Evolutionary conservation across 176 grass and related monocot species (phyloP).

Genomic region (Avena eriantha): DNA sequence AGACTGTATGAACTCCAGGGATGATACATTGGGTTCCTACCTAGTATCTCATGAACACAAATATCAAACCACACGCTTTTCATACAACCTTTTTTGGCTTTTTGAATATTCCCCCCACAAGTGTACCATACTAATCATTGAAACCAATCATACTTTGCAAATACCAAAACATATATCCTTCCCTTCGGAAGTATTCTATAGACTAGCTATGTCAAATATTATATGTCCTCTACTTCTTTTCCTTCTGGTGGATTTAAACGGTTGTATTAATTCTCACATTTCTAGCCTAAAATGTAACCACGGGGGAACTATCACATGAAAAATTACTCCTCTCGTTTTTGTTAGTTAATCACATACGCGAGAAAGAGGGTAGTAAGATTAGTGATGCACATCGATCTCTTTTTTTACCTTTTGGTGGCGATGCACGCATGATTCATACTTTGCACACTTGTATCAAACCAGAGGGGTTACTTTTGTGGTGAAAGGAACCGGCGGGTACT

Average conservation of each 20-base stretch:
- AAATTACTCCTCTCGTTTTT: not conserved
- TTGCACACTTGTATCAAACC: conserved; percentile 33
- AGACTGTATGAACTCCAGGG: not conserved
- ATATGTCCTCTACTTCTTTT: no score
- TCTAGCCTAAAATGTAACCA: not conserved
- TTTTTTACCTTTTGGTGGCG: not conserved
- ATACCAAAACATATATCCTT: not conserved
- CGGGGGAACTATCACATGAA: not conserved
- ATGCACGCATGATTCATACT: conserved; percentile 16
- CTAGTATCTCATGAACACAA: not conserved
- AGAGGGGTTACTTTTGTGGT: conserved; percentile 1
- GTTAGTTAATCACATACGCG: conserved; percentile 10
- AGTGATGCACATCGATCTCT: not conserved
- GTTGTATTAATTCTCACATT: not conserved
- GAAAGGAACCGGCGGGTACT: conserved; percentile 24
- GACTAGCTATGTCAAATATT: not conserved
- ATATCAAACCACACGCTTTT: not conserved
- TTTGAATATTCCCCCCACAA: conserved; percentile 3
- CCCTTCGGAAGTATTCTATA: not conserved
- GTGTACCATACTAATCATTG: not conserved
- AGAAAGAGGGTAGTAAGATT: not conserved
- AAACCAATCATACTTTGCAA: not conserved
- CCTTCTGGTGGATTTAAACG: not conserved
- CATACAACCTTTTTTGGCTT: not conserved
- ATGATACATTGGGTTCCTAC: not conserved